Evolutionary conservation across 2,329 filamentous ascomycete species (phyloP).

Genomic region (Grosmannia serpens): DNA sequence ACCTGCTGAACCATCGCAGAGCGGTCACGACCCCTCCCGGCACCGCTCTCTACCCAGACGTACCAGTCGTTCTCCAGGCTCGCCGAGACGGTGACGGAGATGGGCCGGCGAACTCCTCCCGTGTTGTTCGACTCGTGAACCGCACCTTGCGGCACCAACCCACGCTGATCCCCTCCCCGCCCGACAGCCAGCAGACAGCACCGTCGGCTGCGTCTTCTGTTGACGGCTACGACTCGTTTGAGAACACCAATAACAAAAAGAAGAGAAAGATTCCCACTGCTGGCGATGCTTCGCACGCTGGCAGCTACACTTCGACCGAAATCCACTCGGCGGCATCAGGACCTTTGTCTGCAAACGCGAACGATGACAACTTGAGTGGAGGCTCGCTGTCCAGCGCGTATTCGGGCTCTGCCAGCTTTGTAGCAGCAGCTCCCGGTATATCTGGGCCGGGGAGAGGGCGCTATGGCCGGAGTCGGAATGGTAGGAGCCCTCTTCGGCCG

Average conservation of each 20-base stretch:
- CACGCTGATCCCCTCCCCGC: not conserved
- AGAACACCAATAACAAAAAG: slow-evolving; percentile 99
- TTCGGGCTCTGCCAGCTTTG: slow-evolving; percentile 37
- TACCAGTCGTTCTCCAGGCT: not conserved
- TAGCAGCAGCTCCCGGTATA: slow-evolving; percentile 54
- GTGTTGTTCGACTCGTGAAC: slow-evolving; percentile 5
- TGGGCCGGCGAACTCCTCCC: slow-evolving; percentile 20
- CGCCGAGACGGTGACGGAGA: slow-evolving; percentile 46
- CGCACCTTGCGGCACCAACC: slow-evolving; percentile 3
- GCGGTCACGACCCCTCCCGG: not conserved
- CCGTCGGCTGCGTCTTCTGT: slow-evolving; percentile 58
- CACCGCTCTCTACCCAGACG: not conserved
- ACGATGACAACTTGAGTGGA: slow-evolving; percentile 3
- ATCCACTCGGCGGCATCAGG: slow-evolving; percentile 17
- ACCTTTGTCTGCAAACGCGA: slow-evolving; percentile 11
- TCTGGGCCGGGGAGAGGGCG: slow-evolving; percentile 78
- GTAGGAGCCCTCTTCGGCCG: slow-evolving; percentile 50
- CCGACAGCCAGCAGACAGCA: slow-evolving; percentile 31
- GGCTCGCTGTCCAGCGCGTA: slow-evolving; percentile 16
- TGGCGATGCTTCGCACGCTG: slow-evolving; percentile 48
- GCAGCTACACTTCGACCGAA: slow-evolving; percentile 27
- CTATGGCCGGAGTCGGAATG: slow-evolving; percentile 56
- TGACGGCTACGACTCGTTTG: slow-evolving; percentile 93
- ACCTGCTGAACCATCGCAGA: not conserved
- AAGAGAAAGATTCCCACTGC: slow-evolving; percentile 95